Conservation (phyloP, 2,329 filamentous ascomycete genomes). For the Trichoderma koningii region DNA sequence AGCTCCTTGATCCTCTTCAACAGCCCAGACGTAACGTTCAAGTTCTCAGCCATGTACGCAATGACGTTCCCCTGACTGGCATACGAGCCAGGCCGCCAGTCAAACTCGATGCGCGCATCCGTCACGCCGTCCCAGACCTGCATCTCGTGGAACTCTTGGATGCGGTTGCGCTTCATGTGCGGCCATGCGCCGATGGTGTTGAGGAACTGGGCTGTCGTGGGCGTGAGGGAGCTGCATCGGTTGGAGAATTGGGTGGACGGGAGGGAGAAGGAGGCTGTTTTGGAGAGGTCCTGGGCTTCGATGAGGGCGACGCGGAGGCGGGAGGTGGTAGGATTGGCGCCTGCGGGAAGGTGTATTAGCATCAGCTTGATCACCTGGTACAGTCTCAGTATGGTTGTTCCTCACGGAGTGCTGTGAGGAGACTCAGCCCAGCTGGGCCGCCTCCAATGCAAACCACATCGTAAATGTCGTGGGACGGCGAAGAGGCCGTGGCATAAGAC, state of each 20-base stretch:
- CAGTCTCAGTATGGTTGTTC: neutral
- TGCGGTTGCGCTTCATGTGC: slow-evolving; percentile 69
- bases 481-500: slow-evolving; percentile 45
- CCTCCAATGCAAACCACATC: slow-evolving; percentile 92
- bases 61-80: slow-evolving; percentile 62
- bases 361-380: neutral
- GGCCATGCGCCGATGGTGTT: slow-evolving; percentile 82
- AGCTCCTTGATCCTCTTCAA: slow-evolving; percentile 71
- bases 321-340: slow-evolving; percentile 72
- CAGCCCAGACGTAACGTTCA: slow-evolving; percentile 80
- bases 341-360: slow-evolving; percentile 45
- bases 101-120: slow-evolving; percentile 85
- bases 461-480: slow-evolving; percentile 68
- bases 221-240: slow-evolving; percentile 92
- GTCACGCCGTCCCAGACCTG: slow-evolving; percentile 97
- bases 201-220: slow-evolving; percentile 80
- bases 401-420: slow-evolving; percentile 73
- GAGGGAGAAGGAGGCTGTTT: slow-evolving; percentile 66
- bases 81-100: slow-evolving; percentile 58
- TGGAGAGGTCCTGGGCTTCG: slow-evolving; percentile 82
- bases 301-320: slow-evolving; percentile 83
- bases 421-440: slow-evolving; percentile 83
- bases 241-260: slow-evolving; percentile 78
- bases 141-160: slow-evolving; percentile 93
- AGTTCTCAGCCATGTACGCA: slow-evolving; percentile 95